These are phyloP conservation scores for Torulaspora quercuum DNA, from an alignment of 805 yeast genomes.

Conservation along the genomic window DNA sequence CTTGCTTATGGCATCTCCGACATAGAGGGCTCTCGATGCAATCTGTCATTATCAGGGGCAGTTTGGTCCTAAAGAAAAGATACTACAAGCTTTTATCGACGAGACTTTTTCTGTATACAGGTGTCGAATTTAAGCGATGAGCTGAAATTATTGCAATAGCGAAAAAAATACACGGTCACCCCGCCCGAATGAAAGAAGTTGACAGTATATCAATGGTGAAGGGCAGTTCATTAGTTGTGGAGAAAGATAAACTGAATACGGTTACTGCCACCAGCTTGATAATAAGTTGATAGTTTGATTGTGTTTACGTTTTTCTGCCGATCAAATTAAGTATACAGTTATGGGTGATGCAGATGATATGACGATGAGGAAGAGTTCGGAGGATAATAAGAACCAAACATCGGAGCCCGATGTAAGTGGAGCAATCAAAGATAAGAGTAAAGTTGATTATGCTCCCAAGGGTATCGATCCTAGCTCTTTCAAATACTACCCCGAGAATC, in stretches of 20 bases:
- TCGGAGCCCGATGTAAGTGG: background rate
- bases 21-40: too few species aligned
- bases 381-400: background rate
- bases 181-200: too few species aligned
- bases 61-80: background rate
- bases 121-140: constrained; percentile 11
- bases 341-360: too few species aligned
- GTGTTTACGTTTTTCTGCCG: too few species aligned
- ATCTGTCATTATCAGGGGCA: background rate
- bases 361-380: constrained; percentile 1
- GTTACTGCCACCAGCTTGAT: too few species aligned
- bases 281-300: too few species aligned
- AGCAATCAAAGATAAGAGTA: constrained; percentile 15
- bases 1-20: constrained; percentile 3
- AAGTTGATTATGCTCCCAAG: constrained; percentile 27
- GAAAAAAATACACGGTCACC: constrained; percentile 7
- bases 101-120: background rate
- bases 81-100: background rate
- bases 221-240: too few species aligned
- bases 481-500: constrained; percentile 71
- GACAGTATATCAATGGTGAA: too few species aligned
- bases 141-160: constrained; percentile 6
- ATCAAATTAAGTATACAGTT: too few species aligned
- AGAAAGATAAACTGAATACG: too few species aligned
- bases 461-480: constrained; percentile 21